Evolutionary conservation across 176 grass and related monocot species (phyloP).

Genomic region (Eleusine indica): DNA sequence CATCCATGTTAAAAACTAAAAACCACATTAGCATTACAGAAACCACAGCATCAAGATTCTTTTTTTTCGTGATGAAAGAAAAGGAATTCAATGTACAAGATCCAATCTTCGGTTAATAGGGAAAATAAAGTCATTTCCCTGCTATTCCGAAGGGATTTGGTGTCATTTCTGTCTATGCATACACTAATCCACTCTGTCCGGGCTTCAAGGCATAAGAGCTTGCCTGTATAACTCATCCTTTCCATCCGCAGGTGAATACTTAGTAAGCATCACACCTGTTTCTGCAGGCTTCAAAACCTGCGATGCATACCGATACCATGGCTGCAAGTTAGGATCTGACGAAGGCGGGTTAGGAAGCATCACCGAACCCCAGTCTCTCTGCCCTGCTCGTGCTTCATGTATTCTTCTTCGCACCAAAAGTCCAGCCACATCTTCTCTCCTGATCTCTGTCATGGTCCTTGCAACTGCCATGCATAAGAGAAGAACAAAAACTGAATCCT

Average conservation of each 20-base stretch:
- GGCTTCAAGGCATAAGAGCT: constrained; percentile 58
- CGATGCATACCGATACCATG: constrained; percentile 69
- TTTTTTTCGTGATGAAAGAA: too few species aligned
- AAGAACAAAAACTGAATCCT: constrained; percentile 73
- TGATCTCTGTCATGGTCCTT: constrained; percentile 72
- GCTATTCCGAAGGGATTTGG: background rate
- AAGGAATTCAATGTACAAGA: constrained; percentile 26
- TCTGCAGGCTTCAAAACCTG: constrained; percentile 68
- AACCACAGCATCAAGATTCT: background rate
- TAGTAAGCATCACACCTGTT: constrained; percentile 38
- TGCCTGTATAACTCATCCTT: constrained; percentile 81
- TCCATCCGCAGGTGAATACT: constrained; percentile 77
- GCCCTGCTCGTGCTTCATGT: constrained; percentile 53
- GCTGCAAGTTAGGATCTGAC: constrained; percentile 58
- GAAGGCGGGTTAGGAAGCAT: constrained; percentile 54
- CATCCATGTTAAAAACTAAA: background rate
- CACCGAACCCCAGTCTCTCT: constrained; percentile 78
- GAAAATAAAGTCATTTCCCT: constrained; percentile 5
- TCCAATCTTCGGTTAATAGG: background rate
- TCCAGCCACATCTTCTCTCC: constrained; percentile 68
- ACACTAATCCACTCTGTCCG: background rate
- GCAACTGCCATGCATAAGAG: constrained; percentile 75
- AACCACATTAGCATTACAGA: constrained; percentile 13
- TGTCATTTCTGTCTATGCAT: background rate
- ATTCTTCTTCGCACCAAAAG: constrained; percentile 80